Evolutionary conservation across 2,329 filamentous ascomycete genomes (phyloP), one percentile per base, ranked within the genome.

Genomic region (Pseudogymnoascus sp.): DNA sequence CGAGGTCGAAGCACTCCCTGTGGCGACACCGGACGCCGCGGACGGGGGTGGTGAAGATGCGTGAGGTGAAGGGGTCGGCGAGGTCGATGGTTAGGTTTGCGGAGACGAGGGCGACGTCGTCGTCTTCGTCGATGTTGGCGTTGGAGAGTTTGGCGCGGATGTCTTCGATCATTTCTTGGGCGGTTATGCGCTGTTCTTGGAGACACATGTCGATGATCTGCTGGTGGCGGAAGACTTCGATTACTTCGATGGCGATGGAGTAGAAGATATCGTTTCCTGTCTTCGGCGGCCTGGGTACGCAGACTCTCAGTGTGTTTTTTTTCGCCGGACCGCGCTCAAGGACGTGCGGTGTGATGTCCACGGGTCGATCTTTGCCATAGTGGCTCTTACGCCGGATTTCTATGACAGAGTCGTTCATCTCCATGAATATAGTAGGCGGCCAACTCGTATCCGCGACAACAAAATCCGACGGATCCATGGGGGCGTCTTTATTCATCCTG

Each of bases 1-100:
- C 83, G 6, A 97, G 84, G 73, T 97, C 93, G 72, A 97, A 97
- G 72, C 92, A 96, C 72, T 97, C 91, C 37, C 88, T 78, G 72
- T 99, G 93, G 23, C 78, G 78, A 73, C 95, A 99, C 2, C 74
- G 69, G 6, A 70, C 77, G 25, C 91, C 87, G 28, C 93, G 87
- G 1, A 88, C 90, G 0, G 95, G 93, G 0, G 82, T 80, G 4
- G 83, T 78, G 72, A 89, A 92, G 10, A 95, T 81, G 11, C 71
- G 76, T 1, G 82, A 78, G 63, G 79, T 88, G 70, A 89, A 90
- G 0, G 89, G 87, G 72, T 91, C 88, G 0, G 84, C 78, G 12
- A 92, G 75, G 65, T 86, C 82, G 62, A 92, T 79, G 2, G 79
- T 80, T 6, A 91, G 75, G 62, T 81, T 79, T 28, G 84, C 79